These are phyloP conservation scores for Leccinum ambiguum DNA, from an alignment of 1,284 basidiomycete genomes.

Conservation along the genomic window DNA sequence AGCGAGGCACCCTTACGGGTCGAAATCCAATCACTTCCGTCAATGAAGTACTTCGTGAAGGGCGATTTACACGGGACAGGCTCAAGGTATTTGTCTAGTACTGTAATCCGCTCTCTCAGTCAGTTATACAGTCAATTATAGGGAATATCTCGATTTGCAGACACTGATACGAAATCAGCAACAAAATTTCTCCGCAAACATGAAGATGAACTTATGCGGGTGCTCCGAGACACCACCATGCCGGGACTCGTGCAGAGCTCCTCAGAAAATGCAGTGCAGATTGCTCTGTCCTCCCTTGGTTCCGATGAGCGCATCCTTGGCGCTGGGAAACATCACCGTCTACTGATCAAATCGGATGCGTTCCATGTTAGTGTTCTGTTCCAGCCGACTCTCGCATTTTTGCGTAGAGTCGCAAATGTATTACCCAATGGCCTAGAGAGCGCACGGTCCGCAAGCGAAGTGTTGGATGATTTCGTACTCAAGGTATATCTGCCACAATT, in stretches of 20 bases:
- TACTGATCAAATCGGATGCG: constrained; percentile 88
- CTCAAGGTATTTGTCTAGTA: constrained; percentile 56
- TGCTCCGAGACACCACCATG: constrained; percentile 82
- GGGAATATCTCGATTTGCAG: constrained; percentile 89
- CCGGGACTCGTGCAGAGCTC: constrained; percentile 86
- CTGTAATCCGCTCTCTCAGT: constrained; percentile 2
- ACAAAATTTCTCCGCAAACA: constrained; percentile 71
- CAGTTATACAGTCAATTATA: constrained; percentile 33
- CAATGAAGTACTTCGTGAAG: constrained; percentile 91
- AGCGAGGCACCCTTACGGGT: constrained; percentile 71
- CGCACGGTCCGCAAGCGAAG: constrained; percentile 67
- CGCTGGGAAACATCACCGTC: constrained; percentile 77
- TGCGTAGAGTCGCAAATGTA: constrained; percentile 70
- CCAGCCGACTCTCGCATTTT: constrained; percentile 88
- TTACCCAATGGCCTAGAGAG: constrained; percentile 76
- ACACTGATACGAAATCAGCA: constrained; percentile 77
- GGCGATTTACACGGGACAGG: constrained; percentile 74
- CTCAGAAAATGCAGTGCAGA: constrained; percentile 60
- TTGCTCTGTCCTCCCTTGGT: constrained; percentile 56
- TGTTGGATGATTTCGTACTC: constrained; percentile 93
- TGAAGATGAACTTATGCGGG: constrained; percentile 84
- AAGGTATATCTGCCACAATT: constrained; percentile 93
- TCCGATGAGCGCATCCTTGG: constrained; percentile 73
- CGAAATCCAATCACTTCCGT: constrained; percentile 90
- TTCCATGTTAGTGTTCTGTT: constrained; percentile 96